phyloP scores from a whole-genome alignment of 257 asterid species.

The Gentiana straminea region DNA sequence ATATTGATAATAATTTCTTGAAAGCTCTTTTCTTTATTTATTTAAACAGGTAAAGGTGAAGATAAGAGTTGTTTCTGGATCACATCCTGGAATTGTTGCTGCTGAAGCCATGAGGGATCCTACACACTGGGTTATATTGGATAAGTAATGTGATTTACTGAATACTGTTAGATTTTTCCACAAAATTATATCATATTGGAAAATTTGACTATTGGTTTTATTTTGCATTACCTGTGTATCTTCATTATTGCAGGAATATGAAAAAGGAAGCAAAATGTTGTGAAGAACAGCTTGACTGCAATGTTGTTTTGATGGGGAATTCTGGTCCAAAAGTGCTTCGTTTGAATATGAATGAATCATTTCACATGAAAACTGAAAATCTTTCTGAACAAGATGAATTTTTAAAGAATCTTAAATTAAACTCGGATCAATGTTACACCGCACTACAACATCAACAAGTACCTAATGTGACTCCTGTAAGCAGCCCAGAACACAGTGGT shows the following conservation, averaged over 20 bases:
- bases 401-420: constrained; percentile 8
- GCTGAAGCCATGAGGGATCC: constrained; percentile 63
- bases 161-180: neutral
- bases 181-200: constrained; percentile 1
- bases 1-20: neutral
- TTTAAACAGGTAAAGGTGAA: constrained; percentile 46
- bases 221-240: neutral
- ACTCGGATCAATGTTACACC: constrained; percentile 21
- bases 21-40: neutral
- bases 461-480: constrained; percentile 78
- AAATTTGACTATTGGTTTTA: neutral
- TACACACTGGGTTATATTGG: constrained; percentile 74
- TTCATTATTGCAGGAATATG: constrained; percentile 32
- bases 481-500: constrained; percentile 59
- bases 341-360: constrained; percentile 47
- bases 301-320: constrained; percentile 50
- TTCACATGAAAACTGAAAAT: constrained; percentile 16
- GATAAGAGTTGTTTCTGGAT: constrained; percentile 54
- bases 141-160: constrained; percentile 45
- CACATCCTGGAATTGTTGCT: constrained; percentile 61
- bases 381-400: constrained; percentile 21
- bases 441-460: constrained; percentile 19
- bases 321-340: constrained; percentile 64
- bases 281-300: constrained; percentile 69
- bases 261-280: constrained; percentile 59